A percentile compares a stretch with the other conserved stretches of the same genome.
phyloP scores from a whole-genome alignment of 2,329 filamentous ascomycete species.

The Bipolaris sorokiniana region DNA sequence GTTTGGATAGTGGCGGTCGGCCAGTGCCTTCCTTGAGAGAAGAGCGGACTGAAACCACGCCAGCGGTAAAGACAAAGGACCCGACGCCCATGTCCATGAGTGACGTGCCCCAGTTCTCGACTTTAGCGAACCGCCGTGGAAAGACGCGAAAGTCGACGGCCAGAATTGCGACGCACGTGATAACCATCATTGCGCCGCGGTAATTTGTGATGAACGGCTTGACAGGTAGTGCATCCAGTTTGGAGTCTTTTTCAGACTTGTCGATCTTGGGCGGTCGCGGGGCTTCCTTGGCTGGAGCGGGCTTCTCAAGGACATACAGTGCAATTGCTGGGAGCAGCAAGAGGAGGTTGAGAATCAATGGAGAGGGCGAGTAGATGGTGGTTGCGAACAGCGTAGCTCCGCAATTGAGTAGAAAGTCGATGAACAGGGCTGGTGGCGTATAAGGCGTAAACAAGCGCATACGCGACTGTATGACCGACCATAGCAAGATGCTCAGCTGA shows the following conservation, averaged over 20 bases:
- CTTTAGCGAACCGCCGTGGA: constrained; percentile 93
- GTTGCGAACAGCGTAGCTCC: constrained; percentile 80
- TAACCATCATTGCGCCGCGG: constrained; percentile 86
- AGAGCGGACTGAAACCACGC: constrained; percentile 84
- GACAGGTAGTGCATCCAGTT: constrained; percentile 67
- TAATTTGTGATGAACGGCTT: constrained; percentile 95
- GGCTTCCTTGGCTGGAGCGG: constrained; percentile 20
- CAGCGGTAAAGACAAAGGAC: constrained; percentile 94
- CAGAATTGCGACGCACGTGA: constrained; percentile 90
- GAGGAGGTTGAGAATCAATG: constrained; percentile 75
- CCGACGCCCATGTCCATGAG: constrained; percentile 98
- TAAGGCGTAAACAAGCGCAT: constrained; percentile 84
- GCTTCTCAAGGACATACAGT: constrained; percentile 58
- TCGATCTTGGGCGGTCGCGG: constrained; percentile 32
- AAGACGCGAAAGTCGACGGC: constrained; percentile 95
- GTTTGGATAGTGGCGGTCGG: constrained; percentile 57
- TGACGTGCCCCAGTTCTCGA: constrained; percentile 99
- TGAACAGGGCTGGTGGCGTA: constrained; percentile 67
- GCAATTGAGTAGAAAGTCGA: constrained; percentile 90
- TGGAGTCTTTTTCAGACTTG: constrained; percentile 21
- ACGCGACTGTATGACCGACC: constrained; percentile 85
- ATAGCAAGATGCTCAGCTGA: constrained; percentile 81
- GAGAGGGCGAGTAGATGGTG: constrained; percentile 79
- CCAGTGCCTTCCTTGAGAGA: constrained; percentile 72
- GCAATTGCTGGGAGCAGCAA: constrained; percentile 74